Evolutionary conservation across 2,329 filamentous ascomycete species (phyloP).

Genomic region (Alternaria sp.): DNA sequence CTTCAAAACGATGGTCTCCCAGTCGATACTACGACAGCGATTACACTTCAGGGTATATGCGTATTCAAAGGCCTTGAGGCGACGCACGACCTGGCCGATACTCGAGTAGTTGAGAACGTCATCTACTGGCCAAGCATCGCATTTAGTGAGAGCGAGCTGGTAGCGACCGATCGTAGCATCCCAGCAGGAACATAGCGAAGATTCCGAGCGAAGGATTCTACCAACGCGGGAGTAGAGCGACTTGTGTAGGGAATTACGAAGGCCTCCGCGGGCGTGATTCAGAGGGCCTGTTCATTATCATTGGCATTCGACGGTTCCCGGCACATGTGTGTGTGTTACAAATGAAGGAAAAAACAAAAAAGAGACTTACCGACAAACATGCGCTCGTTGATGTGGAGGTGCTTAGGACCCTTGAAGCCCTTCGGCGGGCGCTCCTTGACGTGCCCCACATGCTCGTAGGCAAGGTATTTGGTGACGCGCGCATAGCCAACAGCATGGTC

Average conservation of each 20-base stretch:
- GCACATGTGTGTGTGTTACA: background rate
- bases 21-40: constrained; percentile 23
- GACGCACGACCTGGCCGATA: constrained; percentile 21
- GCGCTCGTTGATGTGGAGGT: constrained; percentile 22
- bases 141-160: constrained; percentile 22
- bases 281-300: constrained; percentile 25
- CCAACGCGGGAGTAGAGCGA: constrained; percentile 26
- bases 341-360: background rate
- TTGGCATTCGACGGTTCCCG: background rate
- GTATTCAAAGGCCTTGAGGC: constrained; percentile 25
- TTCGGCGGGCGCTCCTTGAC: constrained; percentile 39
- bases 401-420: constrained; percentile 26
- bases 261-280: constrained; percentile 30
- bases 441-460: constrained; percentile 40
- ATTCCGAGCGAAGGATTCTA: constrained; percentile 19
- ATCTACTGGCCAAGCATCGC: constrained; percentile 29
- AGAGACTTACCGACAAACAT: constrained; percentile 32
- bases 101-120: constrained; percentile 21
- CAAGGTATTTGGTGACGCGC: constrained; percentile 40
- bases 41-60: constrained; percentile 20
- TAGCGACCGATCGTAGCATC: constrained; percentile 27
- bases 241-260: constrained; percentile 26
- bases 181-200: constrained; percentile 24
- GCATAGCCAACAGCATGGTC: constrained; percentile 41
- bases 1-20: constrained; percentile 11